Base-by-base conservation (phyloP, 257 asterid genomes). In the Cruciata laevipes region DNA sequence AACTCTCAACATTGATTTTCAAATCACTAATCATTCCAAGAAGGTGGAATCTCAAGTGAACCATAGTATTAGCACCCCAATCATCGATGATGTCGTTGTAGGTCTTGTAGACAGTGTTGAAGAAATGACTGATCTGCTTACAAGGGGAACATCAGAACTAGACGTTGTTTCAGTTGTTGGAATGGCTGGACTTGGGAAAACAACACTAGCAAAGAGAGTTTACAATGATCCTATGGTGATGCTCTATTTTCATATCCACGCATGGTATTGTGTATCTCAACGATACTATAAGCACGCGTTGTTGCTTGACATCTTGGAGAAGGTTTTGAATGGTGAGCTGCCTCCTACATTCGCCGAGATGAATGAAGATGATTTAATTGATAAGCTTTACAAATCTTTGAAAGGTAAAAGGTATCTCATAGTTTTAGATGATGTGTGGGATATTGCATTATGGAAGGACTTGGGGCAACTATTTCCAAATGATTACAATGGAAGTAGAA, bases 371-470 rank as follows among this genome's bases (percentile, higher is more conserved):
- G 75, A 71, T 7, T 31, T 38, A 56, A 37, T n/a, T 7, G 35
- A 65, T 24, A 6, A 7, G 30, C 61, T 72, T 0, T 60, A 67
- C 8, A 20, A 72, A 40, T n/a, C 1, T 65, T 35, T 72, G 61
- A 33, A 27, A 6, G 25, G 37, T 0, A 72, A 44, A 7, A 72
- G 66, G 30, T 72, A 56, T 14, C 75, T 72, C 24, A 63, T 65
- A 33, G 20, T 71, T 14, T 0, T 74, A 23, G 77, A 74, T 71
- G 75, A 71, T 33, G 55, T 71, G 21, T 65, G 75, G 75, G 75
- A 65, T 37, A 3, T 9, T 55, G 37, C 18, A 7, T 47, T 33
- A 0, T 71, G 75, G 75, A 25, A 47, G 7, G 70, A 66, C 53
- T 27, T 49, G 12, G 59, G 44, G 18, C n/a, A 2, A 14, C 2